Evolutionary conservation across 2,329 filamentous ascomycete species (phyloP).

Genomic region (Arthrobotrys iridis): DNA sequence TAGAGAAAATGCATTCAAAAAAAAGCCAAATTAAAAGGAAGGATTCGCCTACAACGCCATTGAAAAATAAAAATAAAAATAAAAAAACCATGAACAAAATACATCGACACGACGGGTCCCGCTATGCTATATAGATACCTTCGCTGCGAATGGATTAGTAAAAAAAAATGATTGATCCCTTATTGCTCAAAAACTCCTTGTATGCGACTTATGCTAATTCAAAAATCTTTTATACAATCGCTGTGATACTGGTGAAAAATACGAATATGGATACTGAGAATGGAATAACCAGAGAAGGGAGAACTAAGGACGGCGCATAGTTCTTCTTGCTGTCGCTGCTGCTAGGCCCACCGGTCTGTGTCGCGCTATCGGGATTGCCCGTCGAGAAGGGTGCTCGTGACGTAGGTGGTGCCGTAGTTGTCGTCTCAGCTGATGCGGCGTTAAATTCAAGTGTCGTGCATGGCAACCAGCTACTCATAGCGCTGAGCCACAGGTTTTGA

Average conservation of each 20-base stretch:
- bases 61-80: too few relatives aligned
- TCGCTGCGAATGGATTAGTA: too few relatives aligned
- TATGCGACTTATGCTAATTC: neutral
- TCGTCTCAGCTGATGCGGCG: slow-evolving; percentile 6
- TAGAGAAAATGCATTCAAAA: too few relatives aligned
- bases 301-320: neutral
- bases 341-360: neutral
- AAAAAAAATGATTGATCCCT: neutral
- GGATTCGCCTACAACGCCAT: too few relatives aligned
- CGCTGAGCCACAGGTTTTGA: slow-evolving; percentile 44
- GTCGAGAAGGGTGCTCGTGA: slow-evolving; percentile 31
- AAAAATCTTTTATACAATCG: slow-evolving; percentile 11
- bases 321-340: slow-evolving; percentile 8
- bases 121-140: too few relatives aligned
- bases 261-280: slow-evolving; percentile 32
- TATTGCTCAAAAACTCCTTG: neutral
- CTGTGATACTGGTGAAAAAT: slow-evolving; percentile 27
- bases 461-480: slow-evolving; percentile 48
- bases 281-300: slow-evolving; percentile 21
- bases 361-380: neutral
- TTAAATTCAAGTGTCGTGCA: slow-evolving; percentile 32
- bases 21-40: too few relatives aligned
- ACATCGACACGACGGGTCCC: too few relatives aligned
- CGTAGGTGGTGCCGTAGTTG: slow-evolving; percentile 9
- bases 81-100: too few relatives aligned